Base-by-base conservation (phyloP, 2,329 filamentous ascomycete species). In the Cordyceps cicadae region DNA sequence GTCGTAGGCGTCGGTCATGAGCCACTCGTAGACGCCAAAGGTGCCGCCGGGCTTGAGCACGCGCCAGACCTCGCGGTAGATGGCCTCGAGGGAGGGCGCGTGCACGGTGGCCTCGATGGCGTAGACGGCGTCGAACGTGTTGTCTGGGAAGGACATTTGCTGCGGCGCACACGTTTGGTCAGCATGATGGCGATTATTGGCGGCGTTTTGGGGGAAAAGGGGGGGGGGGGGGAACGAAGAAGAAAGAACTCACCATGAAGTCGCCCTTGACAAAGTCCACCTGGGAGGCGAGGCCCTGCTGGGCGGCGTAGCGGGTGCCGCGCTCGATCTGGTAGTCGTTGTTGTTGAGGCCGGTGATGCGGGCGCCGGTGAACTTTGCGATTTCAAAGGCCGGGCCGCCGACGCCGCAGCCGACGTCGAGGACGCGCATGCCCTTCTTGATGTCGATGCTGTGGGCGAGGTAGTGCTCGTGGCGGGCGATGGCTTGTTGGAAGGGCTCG, bases 251-350 rank as follows among this genome's bases (percentile, higher is more conserved):
- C 69, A 81, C 79, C 92, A 96, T 96, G 75, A 97, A 97, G 71
- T 96, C 92, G 56, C 92, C 92, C 82, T 96, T 96, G 67, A 89
- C 86, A 70, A 90, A 96, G 66, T 81, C 82, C 67, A 95, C 77
- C 77, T 94, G 90, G 68, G 89, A 73, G 1, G 86, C 81, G 46
- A 97, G 79, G 24, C 87, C 87, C 74, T 95, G 90, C 74, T 89
- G 89, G 63, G 83, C 76, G 1, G 91, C 91, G 71, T 96, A 96
- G 60, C 82, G 80, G 17, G 86, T 92, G n/a, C 92, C 93, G 66
- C 94, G 89, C 73, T 97, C 85, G 66, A 99, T 96, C 79, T 97
- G 94, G 81, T 99, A 99, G 79, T 97, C 91, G 76, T 97, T 97
- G 86, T 97, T 97, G 86, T 97, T 99, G 73, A 97, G 78, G 48